A percentile compares a stretch with the other conserved stretches of the same genome.
These are phyloP conservation scores for Teratosphaeria viscida DNA, from an alignment of 2,329 filamentous ascomycete species.

Conservation along the genomic window DNA sequence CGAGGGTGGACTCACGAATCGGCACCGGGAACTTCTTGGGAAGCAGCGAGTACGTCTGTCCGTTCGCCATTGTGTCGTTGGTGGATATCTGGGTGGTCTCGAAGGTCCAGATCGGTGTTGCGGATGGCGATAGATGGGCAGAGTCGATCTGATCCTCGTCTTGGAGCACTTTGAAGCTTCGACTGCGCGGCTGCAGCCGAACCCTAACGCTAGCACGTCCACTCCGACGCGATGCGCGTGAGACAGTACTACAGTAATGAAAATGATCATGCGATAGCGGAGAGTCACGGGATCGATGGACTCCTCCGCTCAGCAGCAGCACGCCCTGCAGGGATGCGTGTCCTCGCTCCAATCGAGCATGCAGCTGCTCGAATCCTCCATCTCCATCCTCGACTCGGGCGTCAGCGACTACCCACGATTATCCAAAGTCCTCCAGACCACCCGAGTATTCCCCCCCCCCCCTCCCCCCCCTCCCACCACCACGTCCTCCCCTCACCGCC, in stretches of 20 bases:
- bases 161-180: not conserved
- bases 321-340: slow-evolving; percentile 49
- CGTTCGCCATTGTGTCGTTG: slow-evolving; percentile 12
- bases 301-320: slow-evolving; percentile 15
- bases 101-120: not conserved
- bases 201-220: not conserved
- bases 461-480: too few species aligned
- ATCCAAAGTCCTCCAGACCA: slow-evolving; percentile 52
- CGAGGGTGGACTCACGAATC: slow-evolving; percentile 31
- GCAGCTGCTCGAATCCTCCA: slow-evolving; percentile 51
- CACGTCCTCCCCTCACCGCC: not conserved
- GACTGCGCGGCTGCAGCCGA: not conserved
- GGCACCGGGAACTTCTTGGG: slow-evolving; percentile 43
- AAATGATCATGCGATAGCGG: not conserved
- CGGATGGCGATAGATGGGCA: not conserved
- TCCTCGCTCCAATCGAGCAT: slow-evolving; percentile 51
- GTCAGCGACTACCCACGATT: slow-evolving; percentile 55
- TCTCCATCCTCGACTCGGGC: slow-evolving; percentile 51
- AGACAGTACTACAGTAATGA: too few species aligned
- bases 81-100: not conserved
- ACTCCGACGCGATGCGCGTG: not conserved
- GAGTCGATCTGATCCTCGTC: not conserved
- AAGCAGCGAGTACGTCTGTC: slow-evolving; percentile 26
- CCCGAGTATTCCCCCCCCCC: slow-evolving; percentile 34
- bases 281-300: slow-evolving; percentile 12